Conservation (phyloP, 2,329 filamentous ascomycete species). For the Aspergillus pseudoglaucus region DNA sequence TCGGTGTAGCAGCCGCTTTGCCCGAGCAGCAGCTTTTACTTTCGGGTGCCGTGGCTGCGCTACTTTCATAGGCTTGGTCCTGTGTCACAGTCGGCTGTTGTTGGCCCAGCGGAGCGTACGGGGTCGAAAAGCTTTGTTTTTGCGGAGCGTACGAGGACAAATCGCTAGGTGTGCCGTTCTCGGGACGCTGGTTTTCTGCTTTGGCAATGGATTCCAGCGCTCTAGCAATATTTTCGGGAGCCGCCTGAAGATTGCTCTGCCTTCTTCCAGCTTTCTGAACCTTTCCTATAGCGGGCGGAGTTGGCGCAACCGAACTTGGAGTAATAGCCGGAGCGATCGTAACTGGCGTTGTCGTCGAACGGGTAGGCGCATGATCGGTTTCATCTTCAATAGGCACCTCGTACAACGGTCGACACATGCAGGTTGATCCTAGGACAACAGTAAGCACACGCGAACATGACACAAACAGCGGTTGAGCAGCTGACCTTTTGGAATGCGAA, state of each 20-base stretch:
- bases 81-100: not conserved
- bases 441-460: not conserved
- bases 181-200: constrained; percentile 13
- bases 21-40: constrained; percentile 19
- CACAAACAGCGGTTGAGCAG: not conserved
- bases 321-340: not conserved
- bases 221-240: constrained; percentile 29
- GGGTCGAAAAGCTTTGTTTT: not conserved
- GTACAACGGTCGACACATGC: constrained; percentile 37
- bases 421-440: constrained; percentile 27
- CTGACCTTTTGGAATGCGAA: constrained; percentile 39
- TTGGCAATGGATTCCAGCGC: constrained; percentile 24
- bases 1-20: constrained; percentile 2
- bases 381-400: constrained; percentile 26
- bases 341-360: constrained; percentile 1
- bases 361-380: constrained; percentile 10
- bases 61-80: not conserved
- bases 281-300: constrained; percentile 23
- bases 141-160: constrained; percentile 9
- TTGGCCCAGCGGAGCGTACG: not conserved
- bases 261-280: constrained; percentile 30
- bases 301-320: constrained; percentile 11
- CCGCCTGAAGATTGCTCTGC: constrained; percentile 27
- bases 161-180: constrained; percentile 10
- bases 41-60: not conserved